These are phyloP conservation scores for Lobosporangium transversale DNA, from an alignment of 192 early-diverging fungal species.

Conservation along the genomic window DNA sequence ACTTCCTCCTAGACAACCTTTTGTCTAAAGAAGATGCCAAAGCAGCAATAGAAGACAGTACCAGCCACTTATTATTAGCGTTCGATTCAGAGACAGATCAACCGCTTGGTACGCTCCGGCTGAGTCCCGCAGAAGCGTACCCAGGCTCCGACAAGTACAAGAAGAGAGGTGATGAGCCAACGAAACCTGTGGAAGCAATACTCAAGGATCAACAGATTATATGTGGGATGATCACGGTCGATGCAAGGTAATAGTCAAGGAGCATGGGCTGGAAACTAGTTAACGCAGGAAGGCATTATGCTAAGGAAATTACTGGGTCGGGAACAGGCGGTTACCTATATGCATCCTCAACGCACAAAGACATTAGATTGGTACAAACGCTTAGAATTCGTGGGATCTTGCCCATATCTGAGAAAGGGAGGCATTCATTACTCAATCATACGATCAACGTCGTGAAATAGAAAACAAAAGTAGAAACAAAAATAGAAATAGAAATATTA, in stretches of 20 bases:
- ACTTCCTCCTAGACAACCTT: conserved; percentile 44
- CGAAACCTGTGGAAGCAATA: neutral
- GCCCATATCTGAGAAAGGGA: conserved; percentile 31
- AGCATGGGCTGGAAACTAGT: conserved; percentile 59
- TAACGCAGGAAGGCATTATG: conserved; percentile 31
- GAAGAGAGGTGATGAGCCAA: neutral
- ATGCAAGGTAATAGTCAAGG: conserved; percentile 51
- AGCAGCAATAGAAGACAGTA: conserved; percentile 24
- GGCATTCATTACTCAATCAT: conserved; percentile 51
- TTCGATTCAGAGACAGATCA: conserved; percentile 26
- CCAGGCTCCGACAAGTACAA: conserved; percentile 22
- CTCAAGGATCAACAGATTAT: conserved; percentile 35
- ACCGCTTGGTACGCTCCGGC: conserved; percentile 55
- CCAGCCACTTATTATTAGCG: conserved; percentile 51
- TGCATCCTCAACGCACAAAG: conserved; percentile 48
- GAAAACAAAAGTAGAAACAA: too few relatives aligned
- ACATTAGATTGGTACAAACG: conserved; percentile 55
- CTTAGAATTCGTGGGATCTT: conserved; percentile 51
- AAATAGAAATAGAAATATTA: too few relatives aligned
- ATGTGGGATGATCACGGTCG: conserved; percentile 54
- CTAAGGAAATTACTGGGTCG: conserved; percentile 40
- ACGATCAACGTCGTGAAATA: conserved; percentile 5
- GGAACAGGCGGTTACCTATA: conserved; percentile 46
- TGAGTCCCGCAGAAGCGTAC: conserved; percentile 36
- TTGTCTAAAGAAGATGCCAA: conserved; percentile 32